Conservation (phyloP, 139 green algal genomes). For the Raphidocelis subcapitata region DNA sequence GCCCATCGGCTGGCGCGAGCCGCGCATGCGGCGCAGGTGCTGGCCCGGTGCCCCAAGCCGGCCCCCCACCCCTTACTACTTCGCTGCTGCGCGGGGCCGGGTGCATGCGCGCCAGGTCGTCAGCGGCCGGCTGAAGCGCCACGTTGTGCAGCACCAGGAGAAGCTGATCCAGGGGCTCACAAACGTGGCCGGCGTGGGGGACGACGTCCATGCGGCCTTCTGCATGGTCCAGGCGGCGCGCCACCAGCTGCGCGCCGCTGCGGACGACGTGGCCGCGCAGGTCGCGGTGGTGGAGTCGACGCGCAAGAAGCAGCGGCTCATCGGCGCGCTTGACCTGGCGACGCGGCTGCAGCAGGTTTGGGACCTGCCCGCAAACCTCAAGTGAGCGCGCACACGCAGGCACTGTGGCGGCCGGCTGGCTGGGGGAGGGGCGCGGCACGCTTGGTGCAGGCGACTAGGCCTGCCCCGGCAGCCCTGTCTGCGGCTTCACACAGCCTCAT, state of each 20-base stretch:
- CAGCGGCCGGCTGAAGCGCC: constrained; percentile 41
- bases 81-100: not conserved
- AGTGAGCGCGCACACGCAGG: constrained; percentile 19
- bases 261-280: constrained; percentile 46
- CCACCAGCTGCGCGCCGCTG: constrained; percentile 32
- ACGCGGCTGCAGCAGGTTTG: constrained; percentile 33
- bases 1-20: not conserved
- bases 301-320: constrained; percentile 44
- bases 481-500: too few species aligned
- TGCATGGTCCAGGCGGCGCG: constrained; percentile 31
- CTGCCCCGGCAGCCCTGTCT: too few species aligned
- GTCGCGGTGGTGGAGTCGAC: constrained; percentile 44
- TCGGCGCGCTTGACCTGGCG: constrained; percentile 43
- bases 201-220: constrained; percentile 41
- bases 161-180: constrained; percentile 48
- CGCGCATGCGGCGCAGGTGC: too few species aligned
- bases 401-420: not conserved
- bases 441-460: too few species aligned
- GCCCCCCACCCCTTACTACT: not conserved
- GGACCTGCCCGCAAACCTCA: constrained; percentile 47
- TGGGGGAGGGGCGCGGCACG: not conserved
- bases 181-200: constrained; percentile 36
- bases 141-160: constrained; percentile 58
- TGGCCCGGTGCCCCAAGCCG: not conserved
- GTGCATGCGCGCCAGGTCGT: constrained; percentile 39